Evolutionary conservation across 164 flowering plant genomes (phyloP), one percentile per base, ranked within the genome.

Genomic region (Umbellularia californica): DNA sequence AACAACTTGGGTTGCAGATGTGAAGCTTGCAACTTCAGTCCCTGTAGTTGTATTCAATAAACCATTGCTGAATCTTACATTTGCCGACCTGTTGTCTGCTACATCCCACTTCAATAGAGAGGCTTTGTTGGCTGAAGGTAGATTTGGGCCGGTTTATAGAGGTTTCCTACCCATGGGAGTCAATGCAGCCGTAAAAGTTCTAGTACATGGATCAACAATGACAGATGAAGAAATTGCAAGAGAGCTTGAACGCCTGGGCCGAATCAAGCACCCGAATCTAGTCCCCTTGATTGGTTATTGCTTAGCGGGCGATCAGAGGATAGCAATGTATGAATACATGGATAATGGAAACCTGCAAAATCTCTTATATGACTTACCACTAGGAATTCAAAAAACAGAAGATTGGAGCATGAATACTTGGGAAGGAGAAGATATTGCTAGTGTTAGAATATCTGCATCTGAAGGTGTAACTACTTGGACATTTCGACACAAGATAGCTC

Each of bases 321-420:
- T 93, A 64, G 95, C 89, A 27, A 88, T 93, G 41, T 93, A 91
- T 70, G 93, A 93, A 25, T 91, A 89, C 81, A 93, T 93, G 95
- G 97, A 91, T 78, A 89, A 93, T 72, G 98, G 98, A 17, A 92
- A 88, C 82, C 80, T 93, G 85, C 92, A 91, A 66, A 88, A 83
- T 67, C 78, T 89, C 82, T 93, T 93, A 52, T 81, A 91, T 75
- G 98, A 93, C 78, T 80, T 90, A 69, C 98, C 95, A 4, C 86
- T 88, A 13, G 92, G 93, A n/a, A 77, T 85, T 30, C 87, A 79
- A 68, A 75, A 75, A 15, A 84, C 88, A 0, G 92, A 86, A 24
- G 92, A 91, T 76, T 90, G 96, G 98, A 89, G 94, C 81, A 85
- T 85, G 2, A 96, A 89, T 77, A 90, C 92, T 27, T 91, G 95